These are phyloP conservation scores for Gastrodia elata DNA, from an alignment of 106 monocot genomes.

Conservation along the genomic window DNA sequence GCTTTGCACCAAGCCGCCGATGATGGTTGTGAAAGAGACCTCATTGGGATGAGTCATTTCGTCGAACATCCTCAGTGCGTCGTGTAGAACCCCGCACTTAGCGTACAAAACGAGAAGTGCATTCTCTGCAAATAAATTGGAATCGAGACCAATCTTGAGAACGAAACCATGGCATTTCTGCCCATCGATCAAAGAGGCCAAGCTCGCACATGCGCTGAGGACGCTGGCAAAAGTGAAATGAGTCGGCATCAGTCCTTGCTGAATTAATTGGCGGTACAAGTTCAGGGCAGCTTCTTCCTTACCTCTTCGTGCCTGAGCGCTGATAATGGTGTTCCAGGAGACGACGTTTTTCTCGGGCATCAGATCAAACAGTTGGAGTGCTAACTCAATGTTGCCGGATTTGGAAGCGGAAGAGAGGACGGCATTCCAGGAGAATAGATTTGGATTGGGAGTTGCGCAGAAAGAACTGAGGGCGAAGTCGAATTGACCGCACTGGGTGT, in stretches of 20 bases:
- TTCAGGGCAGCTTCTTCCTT: slow-evolving; percentile 28
- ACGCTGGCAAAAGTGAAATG: slow-evolving; percentile 72
- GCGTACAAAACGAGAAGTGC: slow-evolving; percentile 66
- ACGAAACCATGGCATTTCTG: slow-evolving; percentile 50
- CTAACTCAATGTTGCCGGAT: slow-evolving; percentile 23
- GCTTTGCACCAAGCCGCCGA: slow-evolving; percentile 55
- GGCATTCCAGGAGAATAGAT: slow-evolving; percentile 74
- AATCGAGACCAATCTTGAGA: slow-evolving; percentile 51
- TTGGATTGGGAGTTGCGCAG: slow-evolving; percentile 34
- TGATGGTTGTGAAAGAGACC: slow-evolving; percentile 89
- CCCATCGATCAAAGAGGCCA: slow-evolving; percentile 28
- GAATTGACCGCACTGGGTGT: slow-evolving; percentile 27
- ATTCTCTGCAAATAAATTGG: slow-evolving; percentile 60
- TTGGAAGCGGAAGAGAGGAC: slow-evolving; percentile 38
- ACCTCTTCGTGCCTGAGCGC: slow-evolving; percentile 22
- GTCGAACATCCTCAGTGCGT: slow-evolving; percentile 58
- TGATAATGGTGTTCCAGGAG: slow-evolving; percentile 80
- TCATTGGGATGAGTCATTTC: slow-evolving; percentile 51
- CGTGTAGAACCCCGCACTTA: slow-evolving; percentile 39
- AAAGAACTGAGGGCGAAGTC: slow-evolving; percentile 34
- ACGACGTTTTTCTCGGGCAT: slow-evolving; percentile 76
- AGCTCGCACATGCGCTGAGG: slow-evolving; percentile 53
- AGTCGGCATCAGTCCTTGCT: slow-evolving; percentile 50
- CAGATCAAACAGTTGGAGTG: slow-evolving; percentile 40
- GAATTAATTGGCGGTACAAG: slow-evolving; percentile 45